These are phyloP conservation scores for Tremella mesenterica DNA, from an alignment of 768 basidiomycete genomes.

Conservation along the genomic window DNA sequence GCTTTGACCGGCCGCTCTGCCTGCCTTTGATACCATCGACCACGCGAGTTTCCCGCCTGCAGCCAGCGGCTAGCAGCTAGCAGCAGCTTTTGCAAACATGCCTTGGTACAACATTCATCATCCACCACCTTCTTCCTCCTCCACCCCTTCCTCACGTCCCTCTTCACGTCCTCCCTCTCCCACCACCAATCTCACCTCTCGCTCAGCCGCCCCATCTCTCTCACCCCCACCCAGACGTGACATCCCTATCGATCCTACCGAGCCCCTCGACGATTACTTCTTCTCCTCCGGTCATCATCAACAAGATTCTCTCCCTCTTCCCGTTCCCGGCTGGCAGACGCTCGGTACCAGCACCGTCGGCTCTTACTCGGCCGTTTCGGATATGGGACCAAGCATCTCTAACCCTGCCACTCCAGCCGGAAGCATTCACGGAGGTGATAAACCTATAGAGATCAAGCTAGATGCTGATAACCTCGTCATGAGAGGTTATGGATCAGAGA, in stretches of 20 bases:
- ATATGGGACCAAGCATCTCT: too few relatives aligned
- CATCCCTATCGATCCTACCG: not conserved
- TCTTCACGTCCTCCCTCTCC: not conserved
- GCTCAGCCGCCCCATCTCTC: not conserved
- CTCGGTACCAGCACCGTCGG: slow-evolving; percentile 1
- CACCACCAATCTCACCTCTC: not conserved
- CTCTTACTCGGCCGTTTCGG: slow-evolving; percentile 2
- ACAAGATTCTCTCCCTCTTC: not conserved
- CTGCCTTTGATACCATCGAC: too few relatives aligned
- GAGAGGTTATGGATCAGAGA: slow-evolving; percentile 68
- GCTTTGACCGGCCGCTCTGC: too few relatives aligned
- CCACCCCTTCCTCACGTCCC: slow-evolving; percentile 1
- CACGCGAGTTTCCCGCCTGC: too few relatives aligned
- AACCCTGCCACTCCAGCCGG: slow-evolving; percentile 19
- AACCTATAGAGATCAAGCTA: slow-evolving; percentile 62
- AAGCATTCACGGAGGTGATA: not conserved
- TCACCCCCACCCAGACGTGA: not conserved
- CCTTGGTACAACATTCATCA: too few relatives aligned
- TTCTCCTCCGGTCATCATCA: not conserved
- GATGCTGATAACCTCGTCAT: slow-evolving; percentile 62
- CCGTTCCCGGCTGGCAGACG: not conserved
- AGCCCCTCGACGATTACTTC: not conserved
- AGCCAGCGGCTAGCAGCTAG: too few relatives aligned
- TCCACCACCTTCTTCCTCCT: not conserved
- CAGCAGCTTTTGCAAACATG: too few relatives aligned